Percentiles rank a stretch among this genome's conserved stretches.
These are phyloP conservation scores for Rhodosporidiobolus odoratus DNA, from an alignment of 768 basidiomycete species.

Conservation along the genomic window DNA sequence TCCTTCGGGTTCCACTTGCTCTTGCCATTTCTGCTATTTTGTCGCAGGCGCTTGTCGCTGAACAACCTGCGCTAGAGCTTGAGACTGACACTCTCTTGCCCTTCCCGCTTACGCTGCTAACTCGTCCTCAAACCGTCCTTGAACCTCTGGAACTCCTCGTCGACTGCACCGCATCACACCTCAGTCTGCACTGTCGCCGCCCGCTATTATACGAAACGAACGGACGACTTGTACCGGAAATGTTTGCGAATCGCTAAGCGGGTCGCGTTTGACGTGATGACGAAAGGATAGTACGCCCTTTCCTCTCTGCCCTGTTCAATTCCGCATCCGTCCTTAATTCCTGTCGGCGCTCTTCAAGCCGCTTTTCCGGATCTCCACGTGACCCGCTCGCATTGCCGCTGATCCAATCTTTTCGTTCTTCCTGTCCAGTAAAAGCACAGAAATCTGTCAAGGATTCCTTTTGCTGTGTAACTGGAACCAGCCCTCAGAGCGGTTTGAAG, in stretches of 20 bases:
- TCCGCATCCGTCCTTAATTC: too few species aligned
- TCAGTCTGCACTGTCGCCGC: slow-evolving; percentile 91
- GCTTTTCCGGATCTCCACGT: too few species aligned
- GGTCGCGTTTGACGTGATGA: slow-evolving; percentile 61
- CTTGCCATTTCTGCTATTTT: too few species aligned
- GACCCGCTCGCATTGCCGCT: too few species aligned
- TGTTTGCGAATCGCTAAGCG: slow-evolving; percentile 55
- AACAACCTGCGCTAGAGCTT: too few species aligned
- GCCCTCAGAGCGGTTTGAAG: slow-evolving; percentile 91
- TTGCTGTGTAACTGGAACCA: slow-evolving; percentile 83
- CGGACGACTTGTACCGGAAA: slow-evolving; percentile 67
- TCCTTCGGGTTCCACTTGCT: too few species aligned
- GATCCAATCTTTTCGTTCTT: neutral
- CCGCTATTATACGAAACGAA: slow-evolving; percentile 75
- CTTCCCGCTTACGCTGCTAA: neutral
- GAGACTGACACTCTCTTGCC: neutral
- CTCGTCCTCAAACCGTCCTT: neutral
- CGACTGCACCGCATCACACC: neutral
- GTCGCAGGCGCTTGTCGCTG: too few species aligned
- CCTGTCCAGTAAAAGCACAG: slow-evolving; percentile 62
- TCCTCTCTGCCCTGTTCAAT: neutral
- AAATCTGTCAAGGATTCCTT: slow-evolving; percentile 70
- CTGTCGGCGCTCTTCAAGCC: too few species aligned
- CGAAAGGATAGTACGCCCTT: slow-evolving; percentile 9
- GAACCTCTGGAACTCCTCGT: neutral